These are phyloP conservation scores for Babesia bigemina DNA, from an alignment of 169 alveolate genomes.

Conservation along the genomic window DNA sequence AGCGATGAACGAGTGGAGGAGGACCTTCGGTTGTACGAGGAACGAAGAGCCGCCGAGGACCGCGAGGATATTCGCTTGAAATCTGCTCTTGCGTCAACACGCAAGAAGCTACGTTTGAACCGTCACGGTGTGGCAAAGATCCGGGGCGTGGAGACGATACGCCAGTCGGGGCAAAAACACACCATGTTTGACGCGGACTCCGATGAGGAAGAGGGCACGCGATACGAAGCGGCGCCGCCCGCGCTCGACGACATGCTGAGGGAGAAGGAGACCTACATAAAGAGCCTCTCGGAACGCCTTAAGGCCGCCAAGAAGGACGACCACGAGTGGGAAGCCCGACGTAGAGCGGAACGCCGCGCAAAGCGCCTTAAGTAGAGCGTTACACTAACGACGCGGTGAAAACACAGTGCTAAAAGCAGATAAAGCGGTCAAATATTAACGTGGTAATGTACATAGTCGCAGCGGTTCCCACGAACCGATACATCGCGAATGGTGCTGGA, in stretches of 20 bases:
- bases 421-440: too few species aligned
- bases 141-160: constrained; percentile 55
- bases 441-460: too few species aligned
- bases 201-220: constrained; percentile 27
- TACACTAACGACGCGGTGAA: background rate
- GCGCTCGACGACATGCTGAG: background rate
- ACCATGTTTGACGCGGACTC: constrained; percentile 57
- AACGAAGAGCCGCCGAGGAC: constrained; percentile 11
- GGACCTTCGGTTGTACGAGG: constrained; percentile 27
- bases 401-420: background rate
- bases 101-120: constrained; percentile 58
- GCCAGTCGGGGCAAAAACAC: constrained; percentile 59
- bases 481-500: too few species aligned
- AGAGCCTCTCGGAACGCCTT: constrained; percentile 18
- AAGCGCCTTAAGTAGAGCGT: constrained; percentile 13
- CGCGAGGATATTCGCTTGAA: constrained; percentile 41
- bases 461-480: too few species aligned
- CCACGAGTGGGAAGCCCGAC: constrained; percentile 45
- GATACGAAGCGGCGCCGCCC: constrained; percentile 13
- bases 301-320: constrained; percentile 18
- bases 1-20: constrained; percentile 26
- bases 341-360: constrained; percentile 31
- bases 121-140: constrained; percentile 66
- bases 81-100: constrained; percentile 26
- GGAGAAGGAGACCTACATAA: constrained; percentile 28